phyloP scores from a whole-genome alignment of 495 filamentous ascomycete species.

The Tuber umbilicatum region DNA sequence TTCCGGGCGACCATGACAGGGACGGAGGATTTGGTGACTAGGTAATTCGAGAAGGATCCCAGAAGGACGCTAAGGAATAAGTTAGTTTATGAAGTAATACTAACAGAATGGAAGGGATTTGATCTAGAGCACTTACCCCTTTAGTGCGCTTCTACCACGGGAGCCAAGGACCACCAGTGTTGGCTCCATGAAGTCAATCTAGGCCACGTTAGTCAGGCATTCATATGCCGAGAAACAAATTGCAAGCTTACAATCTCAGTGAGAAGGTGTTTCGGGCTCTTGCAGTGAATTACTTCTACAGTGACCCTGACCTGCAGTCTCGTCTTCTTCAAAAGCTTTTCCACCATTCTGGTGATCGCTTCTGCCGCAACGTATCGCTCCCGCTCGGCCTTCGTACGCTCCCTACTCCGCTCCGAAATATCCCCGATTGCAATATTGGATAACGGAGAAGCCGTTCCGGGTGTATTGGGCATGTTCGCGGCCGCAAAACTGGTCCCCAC shows the following conservation, averaged over 20 bases:
- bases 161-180: slow-evolving; percentile 92
- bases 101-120: background rate
- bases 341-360: slow-evolving; percentile 68
- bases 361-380: slow-evolving; percentile 70
- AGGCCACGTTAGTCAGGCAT: slow-evolving; percentile 18
- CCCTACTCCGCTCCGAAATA: slow-evolving; percentile 32
- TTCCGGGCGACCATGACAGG: slow-evolving; percentile 89
- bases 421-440: slow-evolving; percentile 26
- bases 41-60: slow-evolving; percentile 89
- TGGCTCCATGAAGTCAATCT: slow-evolving; percentile 84
- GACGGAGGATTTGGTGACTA: slow-evolving; percentile 92
- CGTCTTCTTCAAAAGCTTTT: slow-evolving; percentile 80
- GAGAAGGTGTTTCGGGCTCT: slow-evolving; percentile 79
- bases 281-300: slow-evolving; percentile 96
- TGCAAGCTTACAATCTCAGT: slow-evolving; percentile 61
- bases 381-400: slow-evolving; percentile 57
- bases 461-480: slow-evolving; percentile 16
- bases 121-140: slow-evolving; percentile 59
- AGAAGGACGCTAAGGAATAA: slow-evolving; percentile 62
- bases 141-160: slow-evolving; percentile 79
- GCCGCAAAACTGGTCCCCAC: slow-evolving; percentile 18
- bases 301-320: slow-evolving; percentile 82
- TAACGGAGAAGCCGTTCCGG: slow-evolving; percentile 37
- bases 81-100: slow-evolving; percentile 18
- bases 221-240: background rate